These are phyloP conservation scores for Metarhizium robertsii DNA, from an alignment of 2,329 filamentous ascomycete species.

Conservation along the genomic window DNA sequence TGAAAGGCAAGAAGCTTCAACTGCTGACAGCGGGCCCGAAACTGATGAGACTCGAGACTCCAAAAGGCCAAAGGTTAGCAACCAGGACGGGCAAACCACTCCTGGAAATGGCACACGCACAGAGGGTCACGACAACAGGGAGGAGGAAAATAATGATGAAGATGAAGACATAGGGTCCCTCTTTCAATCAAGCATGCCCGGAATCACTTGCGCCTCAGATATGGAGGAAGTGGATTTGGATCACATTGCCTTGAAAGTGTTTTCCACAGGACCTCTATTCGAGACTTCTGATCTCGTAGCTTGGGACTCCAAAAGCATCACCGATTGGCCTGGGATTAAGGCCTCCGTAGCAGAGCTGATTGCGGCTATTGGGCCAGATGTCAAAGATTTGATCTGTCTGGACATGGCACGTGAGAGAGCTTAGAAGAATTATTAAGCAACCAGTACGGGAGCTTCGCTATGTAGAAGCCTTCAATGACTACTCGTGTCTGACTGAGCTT, in stretches of 20 bases:
- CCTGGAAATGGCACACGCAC: background rate
- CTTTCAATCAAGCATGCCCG: constrained; percentile 57
- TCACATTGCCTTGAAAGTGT: constrained; percentile 44
- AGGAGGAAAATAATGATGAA: constrained; percentile 12
- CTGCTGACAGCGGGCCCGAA: background rate
- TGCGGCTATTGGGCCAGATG: constrained; percentile 53
- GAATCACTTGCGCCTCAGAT: constrained; percentile 46
- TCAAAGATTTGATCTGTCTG: constrained; percentile 47
- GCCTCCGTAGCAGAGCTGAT: constrained; percentile 57
- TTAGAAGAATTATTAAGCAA: background rate
- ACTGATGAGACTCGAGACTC: background rate
- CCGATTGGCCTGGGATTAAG: constrained; percentile 44
- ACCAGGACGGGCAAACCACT: constrained; percentile 1
- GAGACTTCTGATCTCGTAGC: constrained; percentile 41
- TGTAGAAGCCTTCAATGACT: background rate
- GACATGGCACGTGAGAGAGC: constrained; percentile 33
- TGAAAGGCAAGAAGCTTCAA: constrained; percentile 16
- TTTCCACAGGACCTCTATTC: constrained; percentile 26
- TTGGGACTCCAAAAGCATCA: constrained; percentile 48
- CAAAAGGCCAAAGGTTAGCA: background rate
- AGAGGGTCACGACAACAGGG: background rate
- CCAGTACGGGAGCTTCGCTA: background rate
- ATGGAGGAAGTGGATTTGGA: constrained; percentile 49
- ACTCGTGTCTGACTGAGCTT: too few species aligned
- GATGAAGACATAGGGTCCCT: constrained; percentile 28